These are phyloP conservation scores for Huntiella omanensis DNA, from an alignment of 2,329 filamentous ascomycete species.

Conservation along the genomic window DNA sequence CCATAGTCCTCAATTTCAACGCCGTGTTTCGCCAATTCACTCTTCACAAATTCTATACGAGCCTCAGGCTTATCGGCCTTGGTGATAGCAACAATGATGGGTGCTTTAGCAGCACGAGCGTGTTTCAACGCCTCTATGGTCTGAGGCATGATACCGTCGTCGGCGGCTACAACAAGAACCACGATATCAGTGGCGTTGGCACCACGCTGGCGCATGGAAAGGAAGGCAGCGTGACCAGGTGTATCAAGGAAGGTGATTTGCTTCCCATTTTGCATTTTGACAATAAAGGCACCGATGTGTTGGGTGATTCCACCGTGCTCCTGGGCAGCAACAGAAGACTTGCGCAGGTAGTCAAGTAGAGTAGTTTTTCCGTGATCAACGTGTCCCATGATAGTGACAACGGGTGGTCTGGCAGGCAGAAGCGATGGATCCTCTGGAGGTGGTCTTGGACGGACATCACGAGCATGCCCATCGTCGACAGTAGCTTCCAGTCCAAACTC, in stretches of 20 bases:
- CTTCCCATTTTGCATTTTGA: conserved; percentile 69
- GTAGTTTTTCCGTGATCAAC: conserved; percentile 98
- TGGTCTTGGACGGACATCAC: conserved; percentile 56
- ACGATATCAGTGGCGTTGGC: conserved; percentile 96
- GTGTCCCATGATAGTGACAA: conserved; percentile 98
- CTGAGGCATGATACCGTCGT: conserved; percentile 94
- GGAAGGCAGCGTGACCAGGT: conserved; percentile 85
- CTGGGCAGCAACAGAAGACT: conserved; percentile 74
- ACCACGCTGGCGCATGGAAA: conserved; percentile 88
- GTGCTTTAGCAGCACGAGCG: conserved; percentile 67
- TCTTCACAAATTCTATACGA: conserved; percentile 66
- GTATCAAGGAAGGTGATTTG: conserved; percentile 94
- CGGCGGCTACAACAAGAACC: conserved; percentile 83
- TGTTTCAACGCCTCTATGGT: conserved; percentile 94
- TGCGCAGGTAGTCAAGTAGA: conserved; percentile 78
- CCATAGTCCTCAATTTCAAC: conserved; percentile 90
- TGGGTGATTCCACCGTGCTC: conserved; percentile 97
- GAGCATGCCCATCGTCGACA: conserved; percentile 43
- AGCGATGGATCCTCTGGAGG: conserved; percentile 45
- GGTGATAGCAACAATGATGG: conserved; percentile 94
- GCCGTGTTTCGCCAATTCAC: conserved; percentile 64
- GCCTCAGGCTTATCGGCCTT: conserved; percentile 84
- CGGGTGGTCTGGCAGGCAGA: conserved; percentile 63
- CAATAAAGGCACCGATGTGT: conserved; percentile 94
- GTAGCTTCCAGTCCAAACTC: conserved; percentile 86